Percentiles rank a stretch among this genome's conserved stretches.
Evolutionary conservation across 768 basidiomycete species (phyloP).

Genomic region (Rhodosporidiobolus sp.): DNA sequence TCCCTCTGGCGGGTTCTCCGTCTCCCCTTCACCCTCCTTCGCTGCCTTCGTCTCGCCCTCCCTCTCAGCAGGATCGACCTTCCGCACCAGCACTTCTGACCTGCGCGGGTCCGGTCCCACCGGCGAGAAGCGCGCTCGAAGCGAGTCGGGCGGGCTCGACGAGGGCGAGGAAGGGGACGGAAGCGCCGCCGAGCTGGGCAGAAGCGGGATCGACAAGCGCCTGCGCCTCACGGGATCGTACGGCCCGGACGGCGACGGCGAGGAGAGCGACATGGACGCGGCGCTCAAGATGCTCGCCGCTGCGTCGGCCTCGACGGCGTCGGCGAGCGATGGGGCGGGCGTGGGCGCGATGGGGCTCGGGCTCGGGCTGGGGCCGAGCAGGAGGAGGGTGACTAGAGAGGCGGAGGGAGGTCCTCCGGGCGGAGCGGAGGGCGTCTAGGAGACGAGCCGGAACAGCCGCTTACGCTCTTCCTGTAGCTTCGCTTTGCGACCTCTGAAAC

Average conservation of each 20-base stretch:
- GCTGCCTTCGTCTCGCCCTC: no score
- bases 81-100: not conserved
- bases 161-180: not conserved
- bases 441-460: no score
- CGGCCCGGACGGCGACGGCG: not conserved
- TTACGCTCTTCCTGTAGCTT: no score
- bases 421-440: no score
- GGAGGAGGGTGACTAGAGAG: no score
- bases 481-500: no score
- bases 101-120: not conserved
- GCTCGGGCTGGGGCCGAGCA: no score
- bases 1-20: no score
- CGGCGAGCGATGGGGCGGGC: not conserved
- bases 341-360: no score
- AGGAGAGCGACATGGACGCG: constrained; percentile 4
- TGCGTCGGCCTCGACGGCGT: not conserved
- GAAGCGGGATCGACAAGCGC: constrained; percentile 21
- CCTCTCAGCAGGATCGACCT: no score
- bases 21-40: no score
- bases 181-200: not conserved
- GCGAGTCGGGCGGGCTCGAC: not conserved
- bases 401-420: no score
- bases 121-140: not conserved
- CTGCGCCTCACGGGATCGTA: not conserved
- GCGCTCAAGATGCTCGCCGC: constrained; percentile 21